Evolutionary conservation across 352 stramenopile genomes (phyloP).

Genomic region (Globisporangium mamillatum): DNA sequence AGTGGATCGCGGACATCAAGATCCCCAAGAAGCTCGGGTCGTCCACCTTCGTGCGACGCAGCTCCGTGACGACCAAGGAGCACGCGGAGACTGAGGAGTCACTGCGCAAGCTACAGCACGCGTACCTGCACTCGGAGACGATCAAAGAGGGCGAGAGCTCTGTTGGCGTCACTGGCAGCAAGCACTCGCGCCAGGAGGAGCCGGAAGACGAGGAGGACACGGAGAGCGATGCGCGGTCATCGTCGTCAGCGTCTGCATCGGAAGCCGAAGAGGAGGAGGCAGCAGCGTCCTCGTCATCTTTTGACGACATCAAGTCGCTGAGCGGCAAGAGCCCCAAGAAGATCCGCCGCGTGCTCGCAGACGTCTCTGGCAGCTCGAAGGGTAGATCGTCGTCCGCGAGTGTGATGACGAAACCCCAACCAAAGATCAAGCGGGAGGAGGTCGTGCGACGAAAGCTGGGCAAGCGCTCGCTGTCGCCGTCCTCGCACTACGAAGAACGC

Average conservation of each 20-base stretch:
- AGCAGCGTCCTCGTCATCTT: neutral
- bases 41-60: constrained; percentile 53
- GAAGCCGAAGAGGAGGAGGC: constrained; percentile 7
- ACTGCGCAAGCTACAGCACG: constrained; percentile 36
- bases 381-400: neutral
- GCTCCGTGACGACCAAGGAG: constrained; percentile 30
- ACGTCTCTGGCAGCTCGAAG: neutral
- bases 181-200: constrained; percentile 14
- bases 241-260: neutral
- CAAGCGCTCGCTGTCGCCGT: constrained; percentile 5
- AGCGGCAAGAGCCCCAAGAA: constrained; percentile 13
- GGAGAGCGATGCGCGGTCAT: constrained; percentile 3
- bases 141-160: constrained; percentile 4
- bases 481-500: constrained; percentile 2
- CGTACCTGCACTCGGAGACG: constrained; percentile 27
- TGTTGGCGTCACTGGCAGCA: neutral
- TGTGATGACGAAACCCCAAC: neutral
- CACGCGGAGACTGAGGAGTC: constrained; percentile 34
- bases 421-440: neutral
- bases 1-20: constrained; percentile 57
- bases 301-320: constrained; percentile 3
- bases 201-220: constrained; percentile 6
- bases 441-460: neutral
- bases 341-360: constrained; percentile 9
- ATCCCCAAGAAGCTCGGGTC: constrained; percentile 76